Base-by-base conservation (phyloP, 164 flowering plant genomes). In the Vitis rupestris region DNA sequence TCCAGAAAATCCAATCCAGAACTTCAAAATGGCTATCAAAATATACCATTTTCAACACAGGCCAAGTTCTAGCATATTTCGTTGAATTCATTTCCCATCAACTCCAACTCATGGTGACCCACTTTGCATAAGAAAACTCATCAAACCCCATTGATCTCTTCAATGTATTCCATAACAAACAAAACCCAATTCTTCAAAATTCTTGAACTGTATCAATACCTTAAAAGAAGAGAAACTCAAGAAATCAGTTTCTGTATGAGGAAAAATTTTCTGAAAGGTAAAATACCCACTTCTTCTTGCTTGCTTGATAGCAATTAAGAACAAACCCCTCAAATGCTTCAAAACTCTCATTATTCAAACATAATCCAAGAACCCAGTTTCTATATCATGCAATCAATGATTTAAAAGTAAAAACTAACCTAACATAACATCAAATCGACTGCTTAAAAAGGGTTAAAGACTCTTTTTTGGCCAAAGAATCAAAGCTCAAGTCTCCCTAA, bases 141-240 rank as follows among this genome's bases (percentile, higher is more conserved):
- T 61, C 16, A 31, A 61, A 10, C 10, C 59, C 59, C 10, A 16
- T 37, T 19, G 19, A 19, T 17, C 19, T n/a, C 50, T 62, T 2
- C 59, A 56, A 17, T 23, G 19, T 0, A 56, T n/a, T n/a, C 27
- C 27, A 56, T 56, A 2, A 60, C 5, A 31, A 60, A 15, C 17
- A 61, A n/a, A 61, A 15, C 50, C 64, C 50, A 61, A 47, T 61
- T 61, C 23, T 47, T 53, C 14, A 13, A 53, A 53, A 53, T 15
- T 5, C 56, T 4, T 53, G n/a, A 53, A 16, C 23, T 8, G 7
- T 5, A 56, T 16, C 27, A 56, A 56, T 56, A 0, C 4, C 2
- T 13, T 9, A 16, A 56, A 56, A 56, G 8, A 16, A 8, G 4
- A 56, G 15, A 16, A 19, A 19, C 4, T 37, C 44, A 37, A 37